Evolutionary conservation across 306 rosid genomes (phyloP).

Genomic region (Vigna nakashimae): DNA sequence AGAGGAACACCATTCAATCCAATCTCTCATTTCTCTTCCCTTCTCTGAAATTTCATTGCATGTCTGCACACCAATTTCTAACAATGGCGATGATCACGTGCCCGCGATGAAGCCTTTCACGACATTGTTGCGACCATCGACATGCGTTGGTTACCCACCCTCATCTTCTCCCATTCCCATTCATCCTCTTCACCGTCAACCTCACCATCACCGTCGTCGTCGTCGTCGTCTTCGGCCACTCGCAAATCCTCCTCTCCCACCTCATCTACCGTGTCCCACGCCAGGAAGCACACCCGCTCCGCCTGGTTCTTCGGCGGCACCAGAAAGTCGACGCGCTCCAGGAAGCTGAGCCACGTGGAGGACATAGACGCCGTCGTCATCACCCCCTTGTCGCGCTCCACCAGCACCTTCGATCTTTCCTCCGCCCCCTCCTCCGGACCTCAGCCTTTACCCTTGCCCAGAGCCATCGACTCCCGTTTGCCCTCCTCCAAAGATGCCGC

Average conservation of each 20-base stretch:
- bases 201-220: neutral
- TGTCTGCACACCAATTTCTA: neutral
- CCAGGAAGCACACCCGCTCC: constrained; percentile 39
- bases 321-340: constrained; percentile 48
- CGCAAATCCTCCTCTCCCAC: constrained; percentile 42
- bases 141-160: constrained; percentile 83
- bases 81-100: constrained; percentile 7
- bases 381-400: constrained; percentile 40
- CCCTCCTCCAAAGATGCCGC: constrained; percentile 64
- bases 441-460: constrained; percentile 87
- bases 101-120: neutral
- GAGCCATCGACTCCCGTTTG: constrained; percentile 54
- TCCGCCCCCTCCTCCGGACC: constrained; percentile 51
- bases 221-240: neutral
- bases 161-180: constrained; percentile 59
- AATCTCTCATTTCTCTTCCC: neutral
- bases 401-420: constrained; percentile 28
- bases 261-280: constrained; percentile 36
- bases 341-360: constrained; percentile 52
- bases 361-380: constrained; percentile 24
- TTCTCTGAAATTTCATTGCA: neutral
- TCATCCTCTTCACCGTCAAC: neutral
- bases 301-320: constrained; percentile 59
- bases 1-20: neutral
- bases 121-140: neutral